A percentile compares a stretch with the other conserved stretches of the same genome.
phyloP scores from a whole-genome alignment of 2,329 filamentous ascomycete genomes.

The Aspergillus quadricinctus region DNA sequence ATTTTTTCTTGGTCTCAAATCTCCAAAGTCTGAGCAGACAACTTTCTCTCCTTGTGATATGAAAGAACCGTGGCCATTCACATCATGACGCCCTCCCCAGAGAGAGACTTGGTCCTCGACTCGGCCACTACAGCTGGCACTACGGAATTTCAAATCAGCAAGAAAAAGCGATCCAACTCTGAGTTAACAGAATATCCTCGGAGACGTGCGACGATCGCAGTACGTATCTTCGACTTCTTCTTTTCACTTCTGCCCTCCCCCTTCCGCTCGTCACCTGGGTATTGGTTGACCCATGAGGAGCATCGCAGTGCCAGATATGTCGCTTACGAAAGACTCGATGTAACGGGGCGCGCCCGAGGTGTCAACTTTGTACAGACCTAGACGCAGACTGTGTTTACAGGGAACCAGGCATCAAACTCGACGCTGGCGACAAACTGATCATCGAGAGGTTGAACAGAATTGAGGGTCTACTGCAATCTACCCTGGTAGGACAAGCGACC shows the following conservation, averaged over 20 bases:
- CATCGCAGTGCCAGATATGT: conserved; percentile 68
- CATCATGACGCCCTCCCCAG: conserved; percentile 20
- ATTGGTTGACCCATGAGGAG: neutral
- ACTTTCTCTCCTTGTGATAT: conserved; percentile 1
- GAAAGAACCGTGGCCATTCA: neutral
- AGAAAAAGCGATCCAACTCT: conserved; percentile 27
- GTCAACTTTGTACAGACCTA: conserved; percentile 76
- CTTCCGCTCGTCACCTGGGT: conserved; percentile 5
- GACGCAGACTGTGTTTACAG: conserved; percentile 80
- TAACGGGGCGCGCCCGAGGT: conserved; percentile 76
- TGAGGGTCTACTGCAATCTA: conserved; percentile 72
- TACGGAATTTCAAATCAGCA: conserved; percentile 14
- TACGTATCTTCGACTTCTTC: conserved; percentile 14
- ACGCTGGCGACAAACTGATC: conserved; percentile 81
- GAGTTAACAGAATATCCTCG: conserved; percentile 30
- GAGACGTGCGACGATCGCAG: conserved; percentile 32
- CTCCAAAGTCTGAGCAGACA: neutral
- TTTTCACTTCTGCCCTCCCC: conserved; percentile 1
- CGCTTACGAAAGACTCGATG: conserved; percentile 75
- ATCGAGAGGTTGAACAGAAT: conserved; percentile 73
- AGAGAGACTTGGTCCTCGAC: conserved; percentile 13
- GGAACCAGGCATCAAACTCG: conserved; percentile 80
- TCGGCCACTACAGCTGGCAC: conserved; percentile 1
- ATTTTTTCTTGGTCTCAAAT: neutral
- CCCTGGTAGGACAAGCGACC: conserved; percentile 42